These are phyloP conservation scores for Colletotrichum sp. DNA, from an alignment of 2,329 filamentous ascomycete genomes.

Conservation along the genomic window DNA sequence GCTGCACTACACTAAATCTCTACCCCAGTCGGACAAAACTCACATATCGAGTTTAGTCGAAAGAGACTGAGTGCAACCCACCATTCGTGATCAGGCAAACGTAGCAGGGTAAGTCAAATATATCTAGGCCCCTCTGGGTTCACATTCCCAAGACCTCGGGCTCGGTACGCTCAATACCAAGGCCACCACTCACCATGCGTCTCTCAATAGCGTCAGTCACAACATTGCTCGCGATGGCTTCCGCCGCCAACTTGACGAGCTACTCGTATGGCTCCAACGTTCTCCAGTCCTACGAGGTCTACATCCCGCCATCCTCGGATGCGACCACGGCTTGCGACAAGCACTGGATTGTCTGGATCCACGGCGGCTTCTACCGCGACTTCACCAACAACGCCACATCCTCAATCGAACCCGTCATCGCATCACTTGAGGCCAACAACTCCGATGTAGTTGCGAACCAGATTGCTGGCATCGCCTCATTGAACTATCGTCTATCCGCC, in stretches of 20 bases:
- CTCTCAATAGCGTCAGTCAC: neutral
- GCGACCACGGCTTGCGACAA: neutral
- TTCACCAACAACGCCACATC: conserved; percentile 6
- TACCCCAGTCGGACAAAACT: neutral
- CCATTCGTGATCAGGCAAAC: neutral
- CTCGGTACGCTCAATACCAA: neutral
- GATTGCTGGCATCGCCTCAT: conserved; percentile 1
- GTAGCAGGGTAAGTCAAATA: neutral
- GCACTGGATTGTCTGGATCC: conserved; percentile 10
- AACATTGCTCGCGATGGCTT: neutral
- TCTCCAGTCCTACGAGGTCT: conserved; percentile 9
- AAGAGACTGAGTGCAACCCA: neutral
- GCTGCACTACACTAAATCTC: neutral
- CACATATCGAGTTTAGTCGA: neutral
- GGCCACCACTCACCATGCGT: neutral
- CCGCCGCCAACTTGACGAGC: neutral
- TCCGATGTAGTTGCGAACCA: neutral
- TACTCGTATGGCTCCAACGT: conserved; percentile 9
- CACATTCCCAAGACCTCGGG: neutral
- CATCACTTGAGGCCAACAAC: neutral
- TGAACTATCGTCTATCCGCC: conserved; percentile 10
- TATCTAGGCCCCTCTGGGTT: neutral
- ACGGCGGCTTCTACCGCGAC: conserved; percentile 15
- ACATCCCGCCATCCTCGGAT: neutral
- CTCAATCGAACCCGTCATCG: neutral